Base-by-base conservation (phyloP, 371 early-diverging fungal species). In the Batrachochytrium dendrobatidis region DNA sequence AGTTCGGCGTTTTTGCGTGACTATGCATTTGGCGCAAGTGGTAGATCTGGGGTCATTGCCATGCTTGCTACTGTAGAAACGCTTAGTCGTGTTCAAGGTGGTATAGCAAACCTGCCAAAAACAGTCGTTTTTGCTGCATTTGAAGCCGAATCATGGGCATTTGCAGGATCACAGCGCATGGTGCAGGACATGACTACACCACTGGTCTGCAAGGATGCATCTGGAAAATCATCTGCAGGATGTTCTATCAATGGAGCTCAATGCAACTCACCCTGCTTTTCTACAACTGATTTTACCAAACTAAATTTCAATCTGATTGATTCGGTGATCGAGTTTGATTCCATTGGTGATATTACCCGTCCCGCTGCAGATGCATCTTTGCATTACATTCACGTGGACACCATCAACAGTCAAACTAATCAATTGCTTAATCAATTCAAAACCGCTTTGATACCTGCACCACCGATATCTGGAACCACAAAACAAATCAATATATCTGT, bases 81-180 rank as follows among this genome's bases (percentile, higher is more conserved):
- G 1, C 60, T 91, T 10, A 51, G 66, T 72, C 58, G 90, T 84
- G 72, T 64, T 70, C 29, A 22, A 10, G n/a, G 17, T 28, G 28
- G 2, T 30, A 60, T 69, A 3, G 29, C 74, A 7, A 34, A 65
- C 0, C 69, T 87, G 52, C 72, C 75, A 8, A 85, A 84, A 48
- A 81, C 86, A 62, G 78, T 91, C 33, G 6, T 91, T 22, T 91
- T 86, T 64, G 83, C 86, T 7, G 66, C 79, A 8, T 91, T 91
- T 63, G 68, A 80, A 8, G 86, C 81, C 24, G 91, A 91, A 63
- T 60, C 83, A 20, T 91, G 86, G 84, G 87, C 82, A 25, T 86
- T 83, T 67, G 78, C 86, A 29, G 91, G 91, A 2, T 91, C 91
- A 0, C 83, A 87, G 60, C 77, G 89, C 30, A 88, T 91, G 70